Percentiles rank a stretch among this genome's conserved stretches.
Conservation (phyloP, 2,329 filamentous ascomycete species). For the Diplodia intermedia region DNA sequence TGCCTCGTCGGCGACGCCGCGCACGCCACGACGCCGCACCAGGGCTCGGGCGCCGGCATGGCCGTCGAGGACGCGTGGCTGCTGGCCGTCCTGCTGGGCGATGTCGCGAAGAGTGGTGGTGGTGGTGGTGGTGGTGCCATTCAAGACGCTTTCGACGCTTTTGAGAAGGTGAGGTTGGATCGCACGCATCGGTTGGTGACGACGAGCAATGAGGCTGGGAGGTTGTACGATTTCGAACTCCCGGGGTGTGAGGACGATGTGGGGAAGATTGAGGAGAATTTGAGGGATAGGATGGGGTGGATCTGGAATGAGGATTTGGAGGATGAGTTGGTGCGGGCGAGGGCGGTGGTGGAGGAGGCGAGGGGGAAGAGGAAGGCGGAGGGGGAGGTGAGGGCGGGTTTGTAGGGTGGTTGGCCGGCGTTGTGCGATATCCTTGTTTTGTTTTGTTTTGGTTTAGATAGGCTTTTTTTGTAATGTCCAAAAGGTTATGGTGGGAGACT, state of each 20-base stretch:
- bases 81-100: slow-evolving; percentile 48
- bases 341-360: neutral
- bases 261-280: slow-evolving; percentile 42
- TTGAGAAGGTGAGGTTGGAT: slow-evolving; percentile 46
- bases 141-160: slow-evolving; percentile 46
- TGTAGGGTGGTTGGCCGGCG: neutral
- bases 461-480: too few relatives aligned
- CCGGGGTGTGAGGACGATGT: slow-evolving; percentile 44
- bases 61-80: slow-evolving; percentile 63
- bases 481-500: too few relatives aligned
- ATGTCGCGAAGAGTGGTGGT: neutral
- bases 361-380: neutral
- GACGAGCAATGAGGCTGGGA: slow-evolving; percentile 49
- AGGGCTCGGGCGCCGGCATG: slow-evolving; percentile 63
- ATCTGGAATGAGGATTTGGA: slow-evolving; percentile 51
- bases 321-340: slow-evolving; percentile 38
- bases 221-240: slow-evolving; percentile 50
- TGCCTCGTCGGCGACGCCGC: slow-evolving; percentile 64
- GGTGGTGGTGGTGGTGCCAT: slow-evolving; percentile 34
- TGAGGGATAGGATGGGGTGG: slow-evolving; percentile 46
- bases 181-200: slow-evolving; percentile 56
- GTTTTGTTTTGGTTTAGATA: too few relatives aligned
- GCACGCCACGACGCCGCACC: slow-evolving; percentile 62
- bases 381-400: neutral
- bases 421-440: neutral